Evolutionary conservation across 2,329 filamentous ascomycete species (phyloP), one percentile per base, ranked within the genome.

Genomic region (Fusarium miscanthi): DNA sequence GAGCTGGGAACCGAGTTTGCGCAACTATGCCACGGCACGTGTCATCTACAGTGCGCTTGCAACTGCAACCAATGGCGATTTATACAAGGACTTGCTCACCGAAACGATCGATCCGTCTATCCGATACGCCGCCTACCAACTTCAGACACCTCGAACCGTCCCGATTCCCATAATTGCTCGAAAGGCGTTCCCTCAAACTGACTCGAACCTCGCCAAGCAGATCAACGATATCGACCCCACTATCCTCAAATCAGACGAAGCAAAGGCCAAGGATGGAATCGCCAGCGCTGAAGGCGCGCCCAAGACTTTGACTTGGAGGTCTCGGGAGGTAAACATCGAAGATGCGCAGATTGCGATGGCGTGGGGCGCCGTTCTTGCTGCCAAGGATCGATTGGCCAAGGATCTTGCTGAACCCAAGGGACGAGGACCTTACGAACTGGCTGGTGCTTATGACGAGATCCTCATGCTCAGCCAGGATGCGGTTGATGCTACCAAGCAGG

Each of bases 21-120:
- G 86, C 76, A 90, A 89, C 79, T 97, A 94, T 78, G 90, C 95
- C 0, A 87, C 92, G 31, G 90, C 94, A 25, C 89, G 93, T 69
- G 87, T 97, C 63, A 92, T 97, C 76, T 99, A 98, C 84, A 91
- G 88, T 67, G 91, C 93, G 2, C 85, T 99, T 46, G 87, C 91
- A 23, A 86, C 87, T 33, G 69, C 89, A 84, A 70, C 80, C 38
- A 81, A 84, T 23, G 91, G 90, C 69, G 95, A 97, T 65, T 85
- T 93, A 40, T 96, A 94, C 86, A 94, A 93, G 79, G 95, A 98
- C 69, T 87, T 98, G 30, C 85, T 99, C 63, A 90, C 92, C 52
- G 91, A 93, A 76, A 97, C 93, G 8, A 91, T 97, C 69, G 96
- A 99, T 80, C 95, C 95, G 4, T 97, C 94, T 70, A 93, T 99